Base-by-base conservation (phyloP, 208 protist genomes). In the Angomonas deanei region DNA sequence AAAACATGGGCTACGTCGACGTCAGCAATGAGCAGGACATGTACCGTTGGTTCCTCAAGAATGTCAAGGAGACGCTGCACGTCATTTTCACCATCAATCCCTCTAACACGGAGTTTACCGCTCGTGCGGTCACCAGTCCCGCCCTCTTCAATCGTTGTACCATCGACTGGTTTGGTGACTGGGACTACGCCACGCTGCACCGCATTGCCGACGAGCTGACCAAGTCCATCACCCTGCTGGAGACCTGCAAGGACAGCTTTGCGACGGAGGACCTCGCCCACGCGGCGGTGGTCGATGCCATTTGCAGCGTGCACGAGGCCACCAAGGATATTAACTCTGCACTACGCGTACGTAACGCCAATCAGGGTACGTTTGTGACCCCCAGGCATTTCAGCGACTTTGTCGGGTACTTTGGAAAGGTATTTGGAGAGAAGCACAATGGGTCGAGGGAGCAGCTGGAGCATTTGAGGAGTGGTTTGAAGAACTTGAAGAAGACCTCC, bases 11-110 rank as follows among this genome's bases (percentile, higher is more conserved):
- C 17, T 76, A 91, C 62, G 70, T 97, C 15, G 82, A 93, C 66
- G 80, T 84, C 5, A 82, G 76, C 64, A 87, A 75, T 27, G 88
- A 99, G 30, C 86, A 98, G 11, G 93, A 98, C 50, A 65, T 99
- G 1, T 99, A 99, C 64, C 78, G 88, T 31, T 98, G 97, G 93
- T 99, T 99, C 77, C 78, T 97, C 31, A 59, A 55, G 10, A 96
- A 98, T 68, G 97, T 99, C n/a, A 83, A 93, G 66, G 71, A 84
- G 62, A 99, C 99, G 68, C 82, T 99, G 26, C 99, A 99, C 73
- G 94, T 99, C 11, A 94, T 99, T 19, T 99, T 99, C 70, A 99
- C 98, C 24, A 99, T 99, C 82, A 99, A 99, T 78, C 98, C 99
- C n/a, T 84, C 96, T 30, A 93, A 80, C 3, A 80, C 89, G 39